These are phyloP conservation scores for Xylariaceae sp. DNA, from an alignment of 2,329 filamentous ascomycete species.

Conservation along the genomic window DNA sequence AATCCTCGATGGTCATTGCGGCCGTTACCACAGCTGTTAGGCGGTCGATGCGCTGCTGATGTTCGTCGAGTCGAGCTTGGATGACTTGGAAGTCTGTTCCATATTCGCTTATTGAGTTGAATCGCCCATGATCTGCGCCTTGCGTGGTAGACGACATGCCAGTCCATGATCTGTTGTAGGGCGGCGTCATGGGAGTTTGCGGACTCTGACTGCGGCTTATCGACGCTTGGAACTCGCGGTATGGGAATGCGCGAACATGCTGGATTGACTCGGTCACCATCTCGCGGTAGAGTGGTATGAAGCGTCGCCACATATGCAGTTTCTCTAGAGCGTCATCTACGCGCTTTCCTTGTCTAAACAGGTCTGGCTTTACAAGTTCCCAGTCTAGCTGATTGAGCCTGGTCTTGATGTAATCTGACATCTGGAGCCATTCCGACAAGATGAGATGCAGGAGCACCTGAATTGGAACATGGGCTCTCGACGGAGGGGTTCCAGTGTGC, in stretches of 20 bases:
- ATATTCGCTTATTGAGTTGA: conserved; percentile 14
- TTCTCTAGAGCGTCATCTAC: conserved; percentile 23
- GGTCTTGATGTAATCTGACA: conserved; percentile 30
- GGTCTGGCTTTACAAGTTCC: conserved; percentile 24
- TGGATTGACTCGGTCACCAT: conserved; percentile 25
- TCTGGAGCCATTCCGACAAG: conserved; percentile 27
- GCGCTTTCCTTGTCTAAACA: conserved; percentile 20
- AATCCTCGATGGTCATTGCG: conserved; percentile 31
- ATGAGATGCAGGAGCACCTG: conserved; percentile 26
- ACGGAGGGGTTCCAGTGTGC: not conserved
- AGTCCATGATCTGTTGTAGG: not conserved
- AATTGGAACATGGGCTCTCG: conserved; percentile 16
- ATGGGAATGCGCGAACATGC: conserved; percentile 14
- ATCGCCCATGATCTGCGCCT: not conserved
- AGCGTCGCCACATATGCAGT: conserved; percentile 26
- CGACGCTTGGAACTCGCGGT: conserved; percentile 1
- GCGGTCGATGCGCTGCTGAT: conserved; percentile 32
- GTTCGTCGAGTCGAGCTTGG: conserved; percentile 29
- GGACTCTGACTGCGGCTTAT: not conserved
- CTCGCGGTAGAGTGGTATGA: conserved; percentile 28
- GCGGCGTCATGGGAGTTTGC: not conserved
- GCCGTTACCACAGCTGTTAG: conserved; percentile 32
- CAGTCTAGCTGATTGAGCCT: conserved; percentile 27
- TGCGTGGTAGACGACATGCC: not conserved
- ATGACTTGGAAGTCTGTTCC: conserved; percentile 25